Conservation (phyloP, 2,329 filamentous ascomycete genomes). For the Chrysoporthe deuterocubensis region DNA sequence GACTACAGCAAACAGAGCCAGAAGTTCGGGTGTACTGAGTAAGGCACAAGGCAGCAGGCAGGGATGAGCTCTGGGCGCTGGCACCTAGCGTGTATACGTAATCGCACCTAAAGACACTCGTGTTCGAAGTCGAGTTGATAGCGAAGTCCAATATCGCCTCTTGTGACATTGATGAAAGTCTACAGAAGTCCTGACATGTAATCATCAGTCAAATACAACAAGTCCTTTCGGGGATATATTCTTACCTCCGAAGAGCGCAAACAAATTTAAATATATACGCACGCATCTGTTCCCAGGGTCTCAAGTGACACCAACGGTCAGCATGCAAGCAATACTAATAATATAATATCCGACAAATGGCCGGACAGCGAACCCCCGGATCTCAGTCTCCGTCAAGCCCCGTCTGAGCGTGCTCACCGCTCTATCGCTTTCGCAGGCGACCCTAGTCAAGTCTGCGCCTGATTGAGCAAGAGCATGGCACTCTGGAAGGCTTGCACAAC, state of each 20-base stretch:
- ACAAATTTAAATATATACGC: background rate
- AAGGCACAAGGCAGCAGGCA: background rate
- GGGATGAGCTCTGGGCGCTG: conserved; percentile 9
- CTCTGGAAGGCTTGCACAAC: conserved; percentile 67
- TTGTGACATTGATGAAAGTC: background rate
- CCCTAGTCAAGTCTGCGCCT: conserved; percentile 8
- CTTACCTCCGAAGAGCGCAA: background rate
- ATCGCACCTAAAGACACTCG: background rate
- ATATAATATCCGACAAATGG: background rate
- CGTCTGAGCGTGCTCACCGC: background rate
- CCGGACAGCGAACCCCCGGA: background rate
- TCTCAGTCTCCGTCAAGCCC: background rate
- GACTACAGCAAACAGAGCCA: background rate
- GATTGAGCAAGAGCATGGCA: conserved; percentile 59
- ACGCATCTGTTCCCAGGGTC: background rate
- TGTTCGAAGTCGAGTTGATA: background rate
- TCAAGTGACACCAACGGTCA: background rate
- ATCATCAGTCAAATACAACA: background rate
- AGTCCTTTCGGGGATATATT: background rate
- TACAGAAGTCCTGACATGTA: background rate
- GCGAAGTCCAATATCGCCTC: background rate
- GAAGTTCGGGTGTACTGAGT: background rate
- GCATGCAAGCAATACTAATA: background rate
- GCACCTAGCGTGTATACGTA: background rate
- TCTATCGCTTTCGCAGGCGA: background rate